Evolutionary conservation across 2,329 filamentous ascomycete genomes (phyloP).

Genomic region (Calycina marina): DNA sequence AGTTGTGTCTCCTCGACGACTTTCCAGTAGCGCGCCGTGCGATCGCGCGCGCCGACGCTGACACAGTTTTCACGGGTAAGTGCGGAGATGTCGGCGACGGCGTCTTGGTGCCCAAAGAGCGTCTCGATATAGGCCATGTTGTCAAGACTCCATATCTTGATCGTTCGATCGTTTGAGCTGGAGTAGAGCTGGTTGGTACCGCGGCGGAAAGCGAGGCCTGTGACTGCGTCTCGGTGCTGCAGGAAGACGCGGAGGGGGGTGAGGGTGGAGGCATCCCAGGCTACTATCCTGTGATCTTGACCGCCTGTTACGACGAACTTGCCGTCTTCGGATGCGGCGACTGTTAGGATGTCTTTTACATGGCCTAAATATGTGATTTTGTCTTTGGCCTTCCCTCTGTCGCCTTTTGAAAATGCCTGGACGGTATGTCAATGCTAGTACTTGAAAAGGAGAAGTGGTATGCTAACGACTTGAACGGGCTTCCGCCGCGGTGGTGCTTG

Average conservation of each 20-base stretch:
- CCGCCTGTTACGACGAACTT: conserved; percentile 87
- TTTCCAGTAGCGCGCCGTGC: conserved; percentile 89
- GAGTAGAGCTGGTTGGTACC: conserved; percentile 89
- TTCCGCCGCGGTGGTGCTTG: conserved; percentile 42
- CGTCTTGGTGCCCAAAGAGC: conserved; percentile 88
- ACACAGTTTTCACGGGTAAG: conserved; percentile 79
- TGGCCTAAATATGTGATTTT: conserved; percentile 56
- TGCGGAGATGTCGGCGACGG: conserved; percentile 71
- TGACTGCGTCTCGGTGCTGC: conserved; percentile 84
- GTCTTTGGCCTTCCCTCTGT: conserved; percentile 44
- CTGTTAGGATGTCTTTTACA: conserved; percentile 62
- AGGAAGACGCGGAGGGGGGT: conserved; percentile 70
- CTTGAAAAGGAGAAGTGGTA: too few species aligned
- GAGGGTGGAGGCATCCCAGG: conserved; percentile 73
- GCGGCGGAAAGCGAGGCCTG: conserved; percentile 69
- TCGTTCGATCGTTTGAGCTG: conserved; percentile 76
- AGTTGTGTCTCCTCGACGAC: conserved; percentile 91
- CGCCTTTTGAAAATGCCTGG: conserved; percentile 46
- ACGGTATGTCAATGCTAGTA: too few species aligned
- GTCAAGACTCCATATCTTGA: conserved; percentile 90
- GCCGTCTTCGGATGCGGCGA: conserved; percentile 79
- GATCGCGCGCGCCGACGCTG: conserved; percentile 78
- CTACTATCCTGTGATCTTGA: conserved; percentile 66
- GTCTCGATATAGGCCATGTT: conserved; percentile 92
- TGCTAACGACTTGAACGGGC: conserved; percentile 52